phyloP scores from a whole-genome alignment of 345 rosid species.

The Aegle marmelos region DNA sequence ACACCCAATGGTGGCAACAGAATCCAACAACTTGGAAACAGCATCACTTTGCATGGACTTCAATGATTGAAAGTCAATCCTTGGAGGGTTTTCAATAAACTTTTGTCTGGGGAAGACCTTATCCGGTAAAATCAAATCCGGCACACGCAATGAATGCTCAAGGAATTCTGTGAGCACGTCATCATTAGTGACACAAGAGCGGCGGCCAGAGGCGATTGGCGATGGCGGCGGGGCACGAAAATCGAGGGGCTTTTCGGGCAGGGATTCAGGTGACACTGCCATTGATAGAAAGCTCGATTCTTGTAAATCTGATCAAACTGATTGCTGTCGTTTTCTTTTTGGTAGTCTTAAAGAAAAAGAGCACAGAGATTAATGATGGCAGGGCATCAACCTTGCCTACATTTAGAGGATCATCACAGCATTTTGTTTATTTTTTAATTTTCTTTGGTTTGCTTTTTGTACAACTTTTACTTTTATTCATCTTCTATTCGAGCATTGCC shows the following conservation, averaged over 20 bases:
- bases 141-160: conserved; percentile 69
- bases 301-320: conserved; percentile 1
- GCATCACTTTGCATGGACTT: conserved; percentile 25
- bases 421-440: conserved; percentile 10
- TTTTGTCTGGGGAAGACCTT: conserved; percentile 73
- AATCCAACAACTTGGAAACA: conserved; percentile 39
- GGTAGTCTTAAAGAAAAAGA: conserved; percentile 19
- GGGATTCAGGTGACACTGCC: conserved; percentile 42
- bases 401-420: conserved; percentile 28
- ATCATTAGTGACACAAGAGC: conserved; percentile 74
- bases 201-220: conserved; percentile 64
- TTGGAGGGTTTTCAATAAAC: conserved; percentile 55
- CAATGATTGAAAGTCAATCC: conserved; percentile 48
- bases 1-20: conserved; percentile 63
- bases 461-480: conserved; percentile 10
- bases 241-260: conserved; percentile 56
- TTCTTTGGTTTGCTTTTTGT: conserved; percentile 14
- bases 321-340: background rate
- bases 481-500: background rate
- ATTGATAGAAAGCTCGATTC: conserved; percentile 3
- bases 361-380: conserved; percentile 41
- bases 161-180: conserved; percentile 73
- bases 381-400: conserved; percentile 29
- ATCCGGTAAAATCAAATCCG: conserved; percentile 75
- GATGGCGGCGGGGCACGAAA: conserved; percentile 94